Percentiles rank a stretch among this genome's conserved stretches.
Conservation (phyloP, 345 rosid species). For the Kernera saxatilis region DNA sequence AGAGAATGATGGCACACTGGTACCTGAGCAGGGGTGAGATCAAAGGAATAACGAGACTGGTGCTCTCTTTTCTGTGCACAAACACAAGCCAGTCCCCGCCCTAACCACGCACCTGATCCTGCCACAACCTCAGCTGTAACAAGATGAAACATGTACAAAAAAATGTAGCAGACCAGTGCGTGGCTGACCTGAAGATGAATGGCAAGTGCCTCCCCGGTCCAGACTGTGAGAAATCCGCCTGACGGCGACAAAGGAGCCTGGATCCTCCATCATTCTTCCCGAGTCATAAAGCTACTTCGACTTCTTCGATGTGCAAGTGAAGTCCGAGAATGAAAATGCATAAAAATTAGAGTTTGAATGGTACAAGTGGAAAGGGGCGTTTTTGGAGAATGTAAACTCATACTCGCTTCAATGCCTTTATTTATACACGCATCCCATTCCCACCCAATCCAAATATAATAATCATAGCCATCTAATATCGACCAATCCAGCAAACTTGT, state of each 20-base stretch:
- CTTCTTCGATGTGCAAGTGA: neutral
- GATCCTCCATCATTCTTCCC: slow-evolving; percentile 59
- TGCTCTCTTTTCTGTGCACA: slow-evolving; percentile 84
- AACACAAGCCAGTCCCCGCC: slow-evolving; percentile 88
- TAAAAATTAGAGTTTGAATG: neutral
- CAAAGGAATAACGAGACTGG: slow-evolving; percentile 79
- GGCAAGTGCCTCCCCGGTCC: slow-evolving; percentile 60
- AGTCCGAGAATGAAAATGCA: neutral
- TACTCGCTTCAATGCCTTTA: neutral
- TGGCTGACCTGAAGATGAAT: slow-evolving; percentile 61
- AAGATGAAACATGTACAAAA: slow-evolving; percentile 18
- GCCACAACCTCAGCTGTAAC: slow-evolving; percentile 84
- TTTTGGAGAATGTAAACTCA: neutral
- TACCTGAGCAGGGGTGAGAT: slow-evolving; percentile 80
- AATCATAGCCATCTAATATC: neutral
- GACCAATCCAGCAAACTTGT: neutral
- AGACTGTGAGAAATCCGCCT: slow-evolving; percentile 80
- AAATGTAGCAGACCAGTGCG: neutral
- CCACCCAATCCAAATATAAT: neutral
- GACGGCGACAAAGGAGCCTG: slow-evolving; percentile 80
- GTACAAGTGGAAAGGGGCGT: neutral
- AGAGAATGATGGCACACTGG: neutral
- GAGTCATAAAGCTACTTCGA: neutral
- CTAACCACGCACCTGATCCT: slow-evolving; percentile 90
- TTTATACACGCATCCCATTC: neutral